These are phyloP conservation scores for Cymbopogon flexuosus DNA, from an alignment of 202 grass and related monocot genomes.

Conservation along the genomic window DNA sequence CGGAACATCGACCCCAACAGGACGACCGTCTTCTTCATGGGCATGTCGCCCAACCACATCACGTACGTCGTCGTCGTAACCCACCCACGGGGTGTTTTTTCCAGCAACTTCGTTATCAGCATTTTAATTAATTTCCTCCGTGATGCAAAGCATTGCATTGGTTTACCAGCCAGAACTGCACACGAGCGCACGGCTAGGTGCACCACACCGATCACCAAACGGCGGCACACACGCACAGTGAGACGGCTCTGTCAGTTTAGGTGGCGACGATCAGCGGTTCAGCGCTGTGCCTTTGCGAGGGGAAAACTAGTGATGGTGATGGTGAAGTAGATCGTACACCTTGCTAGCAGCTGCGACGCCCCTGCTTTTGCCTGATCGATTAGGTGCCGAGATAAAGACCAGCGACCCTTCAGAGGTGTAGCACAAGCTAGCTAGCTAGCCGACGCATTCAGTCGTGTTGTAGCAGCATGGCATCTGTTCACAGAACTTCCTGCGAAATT, in stretches of 20 bases:
- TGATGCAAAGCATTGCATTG: no score
- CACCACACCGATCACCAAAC: neutral
- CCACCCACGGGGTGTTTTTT: neutral
- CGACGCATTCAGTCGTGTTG: neutral
- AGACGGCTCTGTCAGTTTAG: constrained; percentile 4
- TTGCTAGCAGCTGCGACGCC: neutral
- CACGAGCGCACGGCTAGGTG: neutral
- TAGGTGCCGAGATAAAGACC: constrained; percentile 38
- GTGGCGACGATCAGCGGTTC: neutral
- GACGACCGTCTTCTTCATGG: constrained; percentile 91
- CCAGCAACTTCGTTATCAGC: no score
- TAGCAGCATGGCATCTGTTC: neutral
- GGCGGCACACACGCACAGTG: neutral
- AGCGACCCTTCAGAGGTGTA: constrained; percentile 18
- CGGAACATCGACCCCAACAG: constrained; percentile 72
- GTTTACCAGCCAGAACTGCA: no score
- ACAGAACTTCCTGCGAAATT: neutral
- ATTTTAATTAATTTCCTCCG: neutral
- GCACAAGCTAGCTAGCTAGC: neutral
- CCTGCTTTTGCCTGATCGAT: neutral
- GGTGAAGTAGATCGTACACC: neutral
- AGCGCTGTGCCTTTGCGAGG: neutral
- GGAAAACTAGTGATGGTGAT: neutral
- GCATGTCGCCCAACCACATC: constrained; percentile 93
- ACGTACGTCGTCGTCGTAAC: constrained; percentile 30